phyloP scores from a whole-genome alignment of 2,329 filamentous ascomycete genomes.

The Colletotrichum sojae region DNA sequence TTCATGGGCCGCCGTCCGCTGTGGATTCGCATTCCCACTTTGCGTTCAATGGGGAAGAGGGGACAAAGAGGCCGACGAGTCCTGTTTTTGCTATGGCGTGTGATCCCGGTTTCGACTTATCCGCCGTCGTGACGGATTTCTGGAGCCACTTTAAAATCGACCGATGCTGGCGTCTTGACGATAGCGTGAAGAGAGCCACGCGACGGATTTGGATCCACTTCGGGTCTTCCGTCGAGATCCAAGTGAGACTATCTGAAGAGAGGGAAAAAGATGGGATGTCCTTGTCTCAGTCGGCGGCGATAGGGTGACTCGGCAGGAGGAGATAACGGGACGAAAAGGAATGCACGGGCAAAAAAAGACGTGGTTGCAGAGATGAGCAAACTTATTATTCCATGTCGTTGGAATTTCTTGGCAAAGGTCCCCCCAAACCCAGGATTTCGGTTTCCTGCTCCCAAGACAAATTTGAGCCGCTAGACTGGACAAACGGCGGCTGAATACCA shows the following conservation, averaged over 20 bases:
- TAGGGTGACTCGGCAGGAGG: not conserved
- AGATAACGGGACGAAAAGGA: not conserved
- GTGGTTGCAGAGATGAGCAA: not conserved
- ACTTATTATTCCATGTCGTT: not conserved
- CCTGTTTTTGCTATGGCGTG: no score
- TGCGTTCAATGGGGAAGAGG: not conserved
- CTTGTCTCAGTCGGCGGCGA: not conserved
- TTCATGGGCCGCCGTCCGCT: conserved; percentile 23
- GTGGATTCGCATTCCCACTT: conserved; percentile 1
- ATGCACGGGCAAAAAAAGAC: not conserved
- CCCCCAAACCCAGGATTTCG: not conserved
- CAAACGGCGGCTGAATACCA: not conserved
- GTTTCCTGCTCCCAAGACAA: not conserved
- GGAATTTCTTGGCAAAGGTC: not conserved
- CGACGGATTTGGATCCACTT: conserved; percentile 32
- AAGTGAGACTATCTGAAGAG: no score
- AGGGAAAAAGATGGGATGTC: not conserved
- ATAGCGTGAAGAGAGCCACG: not conserved
- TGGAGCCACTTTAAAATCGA: conserved; percentile 23
- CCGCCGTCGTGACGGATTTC: conserved; percentile 34
- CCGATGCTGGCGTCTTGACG: conserved; percentile 5
- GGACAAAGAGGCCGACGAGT: not conserved
- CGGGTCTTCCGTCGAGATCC: not conserved
- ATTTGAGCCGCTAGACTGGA: not conserved
- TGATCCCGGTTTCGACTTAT: conserved; percentile 17